phyloP scores from a whole-genome alignment of 805 yeast species.

The Pichia membranifaciens region DNA sequence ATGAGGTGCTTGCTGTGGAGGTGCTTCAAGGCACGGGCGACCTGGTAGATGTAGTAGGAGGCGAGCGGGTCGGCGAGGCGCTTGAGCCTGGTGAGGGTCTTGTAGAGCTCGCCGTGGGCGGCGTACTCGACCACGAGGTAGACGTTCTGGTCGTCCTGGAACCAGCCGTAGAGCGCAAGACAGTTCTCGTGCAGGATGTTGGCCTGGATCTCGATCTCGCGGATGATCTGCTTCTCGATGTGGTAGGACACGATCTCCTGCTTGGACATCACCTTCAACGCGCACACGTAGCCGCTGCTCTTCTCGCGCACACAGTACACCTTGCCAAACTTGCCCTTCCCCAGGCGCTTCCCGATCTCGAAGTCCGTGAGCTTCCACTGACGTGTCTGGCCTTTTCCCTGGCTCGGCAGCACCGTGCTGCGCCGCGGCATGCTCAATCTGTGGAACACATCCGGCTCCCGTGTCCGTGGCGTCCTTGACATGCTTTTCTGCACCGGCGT shows the following conservation, averaged over 20 bases:
- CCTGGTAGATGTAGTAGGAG: constrained; percentile 73
- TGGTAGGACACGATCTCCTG: constrained; percentile 67
- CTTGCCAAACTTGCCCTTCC: constrained; percentile 90
- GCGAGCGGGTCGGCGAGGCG: constrained; percentile 71
- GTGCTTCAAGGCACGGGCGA: constrained; percentile 72
- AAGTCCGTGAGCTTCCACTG: constrained; percentile 46
- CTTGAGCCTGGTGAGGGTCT: constrained; percentile 35
- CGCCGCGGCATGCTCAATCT: constrained; percentile 11
- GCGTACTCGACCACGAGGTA: constrained; percentile 82
- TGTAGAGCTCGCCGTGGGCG: constrained; percentile 82
- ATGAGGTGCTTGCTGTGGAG: constrained; percentile 76
- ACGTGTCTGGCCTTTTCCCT: background rate
- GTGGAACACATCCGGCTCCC: constrained; percentile 12
- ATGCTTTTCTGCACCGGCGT: background rate
- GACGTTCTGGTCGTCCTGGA: constrained; percentile 74
- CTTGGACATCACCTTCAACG: constrained; percentile 87
- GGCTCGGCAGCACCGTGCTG: background rate
- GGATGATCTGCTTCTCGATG: constrained; percentile 76
- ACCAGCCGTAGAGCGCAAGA: constrained; percentile 77
- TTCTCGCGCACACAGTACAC: constrained; percentile 86
- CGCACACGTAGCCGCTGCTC: constrained; percentile 72
- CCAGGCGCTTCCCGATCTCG: constrained; percentile 81
- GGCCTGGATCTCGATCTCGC: constrained; percentile 90
- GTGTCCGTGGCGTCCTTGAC: background rate
- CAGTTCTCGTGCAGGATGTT: constrained; percentile 73